Evolutionary conservation across 306 rosid species (phyloP), one percentile per base, ranked within the genome.

Genomic region (Cucurbita argyrosperma): DNA sequence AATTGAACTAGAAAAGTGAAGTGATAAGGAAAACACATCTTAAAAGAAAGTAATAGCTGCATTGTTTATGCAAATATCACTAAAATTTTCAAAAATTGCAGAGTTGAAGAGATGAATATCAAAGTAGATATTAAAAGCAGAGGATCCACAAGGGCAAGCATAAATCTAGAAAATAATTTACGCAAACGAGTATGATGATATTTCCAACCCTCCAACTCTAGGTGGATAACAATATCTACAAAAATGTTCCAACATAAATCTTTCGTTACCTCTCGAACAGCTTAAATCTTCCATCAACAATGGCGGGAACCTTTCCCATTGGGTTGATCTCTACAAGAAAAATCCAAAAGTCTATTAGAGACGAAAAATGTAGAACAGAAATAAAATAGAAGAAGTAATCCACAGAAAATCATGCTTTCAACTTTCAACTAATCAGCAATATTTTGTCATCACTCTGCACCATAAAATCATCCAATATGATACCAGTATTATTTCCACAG

Each of bases 221-320:
- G 63, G 63, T 23, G 39, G 37, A 54, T 57, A 63, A 30, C 69
- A 37, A 38, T 65, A 40, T 65, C 53, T 42, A 43, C 30, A 19
- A 58, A 74, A 10, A 30, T n/a, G 52, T 49, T 43, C 63, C 63
- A 53, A 71, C 8, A 72, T 10, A 72, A 71, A 51, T 14, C 42
- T 10, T 60, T 13, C 52, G 71, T 74, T 69, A 90, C 98, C 97
- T 94, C 73, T 94, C 98, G 79, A 87, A 90, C 61, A 89, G 85
- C 81, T 83, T 89, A 81, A 88, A 87, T 70, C 86, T 84, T 82
- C 96, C 98, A 80, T 94, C 92, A 80, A 82, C 86, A 77, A 94
- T 89, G 55, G 90, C 88, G 26, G 98, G 97, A 73, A 94, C 86
- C 79, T 88, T 80, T 79, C 64, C 80, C 80, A 94, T 68, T 54